Evolutionary conservation across 441 rosid genomes (phyloP), one percentile per base, ranked within the genome.

Genomic region (Mallotus repandus): DNA sequence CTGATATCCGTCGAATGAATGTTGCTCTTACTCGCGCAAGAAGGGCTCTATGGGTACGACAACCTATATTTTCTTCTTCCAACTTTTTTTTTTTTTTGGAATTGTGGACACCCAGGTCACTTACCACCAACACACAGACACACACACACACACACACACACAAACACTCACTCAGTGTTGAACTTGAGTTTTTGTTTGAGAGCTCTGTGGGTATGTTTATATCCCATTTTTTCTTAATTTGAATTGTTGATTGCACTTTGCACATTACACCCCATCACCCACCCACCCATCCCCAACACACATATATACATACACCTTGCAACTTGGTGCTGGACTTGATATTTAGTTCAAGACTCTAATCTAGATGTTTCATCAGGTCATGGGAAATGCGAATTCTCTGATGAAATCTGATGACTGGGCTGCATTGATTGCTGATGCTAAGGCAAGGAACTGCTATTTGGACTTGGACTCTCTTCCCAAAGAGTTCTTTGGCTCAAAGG

Each of bases 1-100:
- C 98, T 67, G 99, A 96, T 82, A 89, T 96, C 66, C 93, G 99
- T 2, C 83, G 99, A 59, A 96, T 96, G 99, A 96, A 96, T 81
- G 99, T 96, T 82, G 98, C 99, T 79, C 93, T 96, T 74, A 96
- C 99, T 59, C 99, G 99, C 73, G 99, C 98, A 11, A 89, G 84
- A 86, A 91, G 99, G 81, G 97, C 98, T 66, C 77, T 93, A 56
- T 96, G 98, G 99, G 99, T 38, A 38, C 7, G 7, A 6, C 41
- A 38, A 38, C 7, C 41, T 38, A 38, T 96, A 91, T 74, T 84
- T 3, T 54, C 70, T 62, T 69, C n/a, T n/a, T n/a, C n/a, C 43
- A 43, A 9, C n/a, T 38, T 76, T 21, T 70, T 19, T 25, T 63
- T 56, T 55, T 43, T 21, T 66, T 6, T 53, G 25, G 12, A 32